Evolutionary conservation across 768 basidiomycete genomes (phyloP).

Genomic region (Phylloporus sp.): DNA sequence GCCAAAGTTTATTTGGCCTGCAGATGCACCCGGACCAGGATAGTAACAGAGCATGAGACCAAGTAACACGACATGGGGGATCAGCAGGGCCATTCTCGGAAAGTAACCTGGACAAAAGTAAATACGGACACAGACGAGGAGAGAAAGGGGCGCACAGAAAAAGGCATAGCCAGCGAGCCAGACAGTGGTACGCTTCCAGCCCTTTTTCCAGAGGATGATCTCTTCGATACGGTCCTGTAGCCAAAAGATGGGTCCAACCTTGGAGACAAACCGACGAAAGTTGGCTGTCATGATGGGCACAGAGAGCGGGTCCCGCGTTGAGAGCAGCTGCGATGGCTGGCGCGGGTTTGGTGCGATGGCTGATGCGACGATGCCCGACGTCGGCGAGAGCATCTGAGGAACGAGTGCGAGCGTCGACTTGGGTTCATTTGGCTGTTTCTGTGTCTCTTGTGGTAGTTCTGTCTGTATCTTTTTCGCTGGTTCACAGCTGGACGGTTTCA

Average conservation of each 20-base stretch:
- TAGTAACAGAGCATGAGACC: slow-evolving; percentile 65
- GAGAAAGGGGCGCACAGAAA: slow-evolving; percentile 48
- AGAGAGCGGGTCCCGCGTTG: slow-evolving; percentile 19
- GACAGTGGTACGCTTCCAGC: not conserved
- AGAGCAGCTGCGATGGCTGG: slow-evolving; percentile 25
- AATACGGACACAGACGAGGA: not conserved
- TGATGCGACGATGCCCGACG: slow-evolving; percentile 11
- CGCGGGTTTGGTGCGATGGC: slow-evolving; percentile 24
- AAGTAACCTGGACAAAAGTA: slow-evolving; percentile 55
- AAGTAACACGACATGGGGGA: slow-evolving; percentile 64
- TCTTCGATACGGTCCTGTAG: slow-evolving; percentile 86
- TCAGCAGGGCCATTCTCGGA: slow-evolving; percentile 64
- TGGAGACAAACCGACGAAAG: slow-evolving; percentile 63
- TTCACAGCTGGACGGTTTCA: not conserved
- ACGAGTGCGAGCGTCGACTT: slow-evolving; percentile 28
- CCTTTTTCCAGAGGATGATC: slow-evolving; percentile 72
- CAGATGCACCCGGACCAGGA: slow-evolving; percentile 37
- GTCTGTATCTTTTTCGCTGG: slow-evolving; percentile 29
- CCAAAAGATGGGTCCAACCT: slow-evolving; percentile 60
- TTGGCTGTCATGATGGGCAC: slow-evolving; percentile 50
- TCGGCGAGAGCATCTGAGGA: slow-evolving; percentile 36
- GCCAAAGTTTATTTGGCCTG: slow-evolving; percentile 36
- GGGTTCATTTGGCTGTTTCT: not conserved
- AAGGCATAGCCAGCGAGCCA: too few relatives aligned
- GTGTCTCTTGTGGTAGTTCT: slow-evolving; percentile 31